Evolutionary conservation across 2,329 filamentous ascomycete species (phyloP).

Genomic region (Cordyceps javanica): DNA sequence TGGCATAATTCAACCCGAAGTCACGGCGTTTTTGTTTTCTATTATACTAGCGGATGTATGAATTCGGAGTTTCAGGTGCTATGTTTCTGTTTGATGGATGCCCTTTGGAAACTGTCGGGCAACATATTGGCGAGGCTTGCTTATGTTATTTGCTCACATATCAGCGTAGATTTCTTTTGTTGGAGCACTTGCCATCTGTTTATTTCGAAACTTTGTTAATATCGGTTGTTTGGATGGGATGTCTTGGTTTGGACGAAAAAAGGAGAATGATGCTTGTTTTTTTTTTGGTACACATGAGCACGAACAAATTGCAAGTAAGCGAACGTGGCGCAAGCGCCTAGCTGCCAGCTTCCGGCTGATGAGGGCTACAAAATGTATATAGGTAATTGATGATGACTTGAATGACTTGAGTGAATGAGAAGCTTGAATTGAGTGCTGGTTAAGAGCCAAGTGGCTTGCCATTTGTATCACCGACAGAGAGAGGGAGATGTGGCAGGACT

Average conservation of each 20-base stretch:
- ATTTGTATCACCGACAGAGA: neutral
- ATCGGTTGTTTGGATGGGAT: neutral
- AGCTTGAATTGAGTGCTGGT: no score
- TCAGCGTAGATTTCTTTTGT: slow-evolving; percentile 3
- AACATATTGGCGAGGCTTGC: neutral
- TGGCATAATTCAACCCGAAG: neutral
- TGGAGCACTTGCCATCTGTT: neutral
- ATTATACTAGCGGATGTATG: neutral
- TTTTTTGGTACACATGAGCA: neutral
- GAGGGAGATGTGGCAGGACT: neutral
- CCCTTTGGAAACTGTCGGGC: neutral
- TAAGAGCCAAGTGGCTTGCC: neutral
- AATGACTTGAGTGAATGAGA: neutral
- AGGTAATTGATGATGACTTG: slow-evolving; percentile 2
- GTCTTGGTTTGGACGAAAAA: neutral
- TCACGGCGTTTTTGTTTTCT: neutral
- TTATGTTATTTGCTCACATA: neutral
- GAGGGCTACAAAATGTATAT: neutral
- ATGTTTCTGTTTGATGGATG: neutral
- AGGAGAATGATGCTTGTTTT: neutral
- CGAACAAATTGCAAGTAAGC: neutral
- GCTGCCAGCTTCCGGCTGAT: neutral
- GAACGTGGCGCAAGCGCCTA: neutral
- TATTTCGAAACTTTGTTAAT: neutral
- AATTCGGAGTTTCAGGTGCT: neutral